phyloP scores from a whole-genome alignment of 2,329 filamentous ascomycete genomes.

The Macroventuria anomochaeta region DNA sequence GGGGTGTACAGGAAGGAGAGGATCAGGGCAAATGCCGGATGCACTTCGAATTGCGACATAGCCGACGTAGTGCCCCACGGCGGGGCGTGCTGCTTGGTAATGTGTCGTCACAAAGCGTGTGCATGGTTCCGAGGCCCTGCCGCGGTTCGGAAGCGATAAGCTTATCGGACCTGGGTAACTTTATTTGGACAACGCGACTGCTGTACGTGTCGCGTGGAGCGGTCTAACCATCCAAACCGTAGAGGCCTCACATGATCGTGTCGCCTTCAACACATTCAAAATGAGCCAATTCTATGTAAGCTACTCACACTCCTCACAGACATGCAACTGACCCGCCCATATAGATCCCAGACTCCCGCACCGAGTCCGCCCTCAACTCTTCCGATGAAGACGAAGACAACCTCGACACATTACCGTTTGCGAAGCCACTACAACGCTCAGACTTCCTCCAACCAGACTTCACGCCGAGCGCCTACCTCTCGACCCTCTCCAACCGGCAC shows the following conservation, averaged over 20 bases:
- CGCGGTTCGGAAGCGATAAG: slow-evolving; percentile 7
- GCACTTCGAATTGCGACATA: neutral
- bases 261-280: slow-evolving; percentile 2
- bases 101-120: slow-evolving; percentile 12
- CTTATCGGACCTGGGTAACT: slow-evolving; percentile 5
- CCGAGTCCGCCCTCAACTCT: slow-evolving; percentile 5
- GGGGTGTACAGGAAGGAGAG: neutral
- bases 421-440: slow-evolving; percentile 77
- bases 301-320: neutral
- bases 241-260: neutral
- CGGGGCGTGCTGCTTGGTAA: slow-evolving; percentile 20
- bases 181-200: slow-evolving; percentile 10
- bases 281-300: slow-evolving; percentile 60
- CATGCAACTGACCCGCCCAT: neutral
- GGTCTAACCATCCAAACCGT: neutral
- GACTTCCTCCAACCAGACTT: slow-evolving; percentile 82
- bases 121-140: neutral
- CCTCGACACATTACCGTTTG: slow-evolving; percentile 78
- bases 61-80: slow-evolving; percentile 20
- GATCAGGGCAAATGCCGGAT: neutral
- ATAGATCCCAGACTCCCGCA: slow-evolving; percentile 26
- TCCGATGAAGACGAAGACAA: slow-evolving; percentile 70
- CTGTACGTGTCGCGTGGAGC: neutral
- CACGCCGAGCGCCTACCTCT: slow-evolving; percentile 81
- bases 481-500: slow-evolving; percentile 81